These are phyloP conservation scores for Sporisorium reilianum DNA, from an alignment of 1,284 basidiomycete genomes.

Conservation along the genomic window DNA sequence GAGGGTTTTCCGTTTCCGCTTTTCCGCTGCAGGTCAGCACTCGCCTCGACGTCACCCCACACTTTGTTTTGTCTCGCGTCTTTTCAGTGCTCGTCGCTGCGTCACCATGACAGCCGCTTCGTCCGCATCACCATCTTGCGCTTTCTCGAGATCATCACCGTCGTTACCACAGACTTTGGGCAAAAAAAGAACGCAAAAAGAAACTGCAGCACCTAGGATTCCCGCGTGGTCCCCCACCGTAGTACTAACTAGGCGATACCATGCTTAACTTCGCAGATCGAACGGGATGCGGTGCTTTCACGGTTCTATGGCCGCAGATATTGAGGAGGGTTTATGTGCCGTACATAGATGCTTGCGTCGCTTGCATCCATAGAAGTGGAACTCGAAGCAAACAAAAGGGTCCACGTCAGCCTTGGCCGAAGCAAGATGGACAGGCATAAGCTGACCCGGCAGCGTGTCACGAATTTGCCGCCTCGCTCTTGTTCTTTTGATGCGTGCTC, in stretches of 20 bases:
- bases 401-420: too few species aligned
- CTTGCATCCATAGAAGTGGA: too few species aligned
- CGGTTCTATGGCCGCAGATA: slow-evolving; percentile 82
- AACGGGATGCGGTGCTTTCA: slow-evolving; percentile 85
- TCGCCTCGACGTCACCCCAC: slow-evolving; percentile 25
- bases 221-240: slow-evolving; percentile 85
- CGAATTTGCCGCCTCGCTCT: too few species aligned
- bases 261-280: slow-evolving; percentile 83
- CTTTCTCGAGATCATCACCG: background rate
- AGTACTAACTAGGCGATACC: slow-evolving; percentile 84
- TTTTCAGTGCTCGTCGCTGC: background rate
- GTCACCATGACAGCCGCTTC: background rate
- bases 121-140: too few species aligned
- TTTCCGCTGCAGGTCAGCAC: slow-evolving; percentile 4
- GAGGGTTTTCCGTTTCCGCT: background rate
- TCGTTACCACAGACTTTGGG: too few species aligned
- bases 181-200: slow-evolving; percentile 43
- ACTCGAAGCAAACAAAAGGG: too few species aligned
- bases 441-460: too few species aligned
- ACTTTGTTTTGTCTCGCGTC: background rate
- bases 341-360: too few species aligned
- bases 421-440: too few species aligned
- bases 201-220: slow-evolving; percentile 84
- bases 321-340: too few species aligned
- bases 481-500: too few species aligned